Conservation (phyloP, 1,284 basidiomycete genomes). For the Rugosomyces carneus region DNA sequence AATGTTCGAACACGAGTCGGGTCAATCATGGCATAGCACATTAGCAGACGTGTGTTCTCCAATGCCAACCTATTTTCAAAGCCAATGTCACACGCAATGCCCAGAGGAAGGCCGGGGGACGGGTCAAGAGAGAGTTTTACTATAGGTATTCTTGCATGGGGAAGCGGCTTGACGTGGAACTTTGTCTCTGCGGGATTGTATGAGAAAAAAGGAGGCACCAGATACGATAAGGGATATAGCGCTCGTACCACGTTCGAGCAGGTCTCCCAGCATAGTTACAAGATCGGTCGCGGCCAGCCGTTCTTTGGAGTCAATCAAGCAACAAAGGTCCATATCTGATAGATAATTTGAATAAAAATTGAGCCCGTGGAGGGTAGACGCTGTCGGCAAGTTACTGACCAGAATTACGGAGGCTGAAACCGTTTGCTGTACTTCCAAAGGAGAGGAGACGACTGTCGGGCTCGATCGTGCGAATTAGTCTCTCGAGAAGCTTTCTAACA, state of each 20-base stretch:
- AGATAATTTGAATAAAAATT: constrained; percentile 2
- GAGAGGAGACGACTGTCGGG: constrained; percentile 87
- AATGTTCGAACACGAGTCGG: constrained; percentile 89
- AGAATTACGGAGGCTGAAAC: constrained; percentile 90
- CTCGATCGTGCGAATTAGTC: constrained; percentile 91
- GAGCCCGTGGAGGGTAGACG: not conserved
- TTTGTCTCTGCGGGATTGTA: constrained; percentile 70
- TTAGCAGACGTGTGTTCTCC: constrained; percentile 92
- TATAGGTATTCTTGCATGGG: constrained; percentile 97
- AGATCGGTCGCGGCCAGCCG: constrained; percentile 80
- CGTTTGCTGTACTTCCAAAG: constrained; percentile 94
- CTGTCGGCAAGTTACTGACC: constrained; percentile 45
- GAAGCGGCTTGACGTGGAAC: constrained; percentile 94
- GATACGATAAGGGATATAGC: not conserved
- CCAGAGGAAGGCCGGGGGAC: constrained; percentile 82
- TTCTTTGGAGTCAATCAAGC: constrained; percentile 83
- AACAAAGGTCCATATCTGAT: constrained; percentile 96
- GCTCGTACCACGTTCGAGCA: constrained; percentile 82
- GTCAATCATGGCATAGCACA: constrained; percentile 98
- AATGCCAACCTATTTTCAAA: constrained; percentile 96
- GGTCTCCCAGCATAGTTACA: constrained; percentile 89
- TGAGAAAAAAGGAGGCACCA: constrained; percentile 5
- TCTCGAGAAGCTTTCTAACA: constrained; percentile 89
- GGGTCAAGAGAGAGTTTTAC: constrained; percentile 94
- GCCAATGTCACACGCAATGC: constrained; percentile 96